Base-by-base conservation (phyloP, 192 early-diverging fungal genomes). In the Phycomyces blakesleeanus region DNA sequence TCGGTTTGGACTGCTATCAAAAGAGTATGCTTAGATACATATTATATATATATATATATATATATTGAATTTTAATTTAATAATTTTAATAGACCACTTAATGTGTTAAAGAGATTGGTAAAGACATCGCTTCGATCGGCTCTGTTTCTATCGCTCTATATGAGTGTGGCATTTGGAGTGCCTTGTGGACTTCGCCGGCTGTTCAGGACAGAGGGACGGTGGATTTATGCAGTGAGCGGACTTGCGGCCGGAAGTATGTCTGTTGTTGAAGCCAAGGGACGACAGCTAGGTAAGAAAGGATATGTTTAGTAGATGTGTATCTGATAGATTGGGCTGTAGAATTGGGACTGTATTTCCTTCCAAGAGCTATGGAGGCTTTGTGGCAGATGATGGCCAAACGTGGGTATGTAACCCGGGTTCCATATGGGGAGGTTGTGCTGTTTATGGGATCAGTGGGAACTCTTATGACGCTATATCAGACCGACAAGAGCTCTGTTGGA, bases 391-490 rank as follows among this genome's bases (percentile, higher is more conserved):
- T 81, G 51, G 75, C 86, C 27, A 78, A 82, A 55, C 74, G 71
- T 40, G 83, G 85, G 10, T 73, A 82, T 67, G 85, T 82, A 57
- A 71, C 65, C 29, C 81, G 87, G 53, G 75, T 91, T 16, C 80
- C 78, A 20, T 75, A 86, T 62, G 91, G 88, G 0, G 92, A 94
- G 61, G 81, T 83, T 15, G 71, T 83, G 0, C 76, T 91, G 57
- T 91, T 94, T 59, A 85, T 85, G 52, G 73, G 76, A 6, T 78
- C 90, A 0, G 91, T 88, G 81, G 90, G 86, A 21, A 76, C 86
- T 7, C 65, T 94, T 57, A 92, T 94, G 92, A 81, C 81, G 10
- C 64, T 94, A 11, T 94, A 91, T 75, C 91, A 94, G 72, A 87
- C 82, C 67, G 88, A 91, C 47, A 83, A 86, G 8, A 79, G 78